Evolutionary conservation across 1,284 basidiomycete species (phyloP).

Genomic region (Rhodotorula sp.): DNA sequence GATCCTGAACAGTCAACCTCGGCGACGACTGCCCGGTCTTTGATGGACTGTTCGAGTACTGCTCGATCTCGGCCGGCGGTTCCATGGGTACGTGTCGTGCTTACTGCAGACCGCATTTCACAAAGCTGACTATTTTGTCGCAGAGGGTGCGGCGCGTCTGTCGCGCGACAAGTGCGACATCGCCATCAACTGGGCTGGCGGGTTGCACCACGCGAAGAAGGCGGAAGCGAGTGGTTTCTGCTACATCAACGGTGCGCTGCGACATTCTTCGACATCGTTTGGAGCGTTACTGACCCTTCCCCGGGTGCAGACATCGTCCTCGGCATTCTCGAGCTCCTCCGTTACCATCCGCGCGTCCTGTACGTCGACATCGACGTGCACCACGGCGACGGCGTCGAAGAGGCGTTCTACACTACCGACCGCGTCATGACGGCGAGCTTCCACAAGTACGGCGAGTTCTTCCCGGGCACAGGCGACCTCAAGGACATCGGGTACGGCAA

Average conservation of each 20-base stretch:
- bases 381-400: conserved; percentile 98
- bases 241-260: conserved; percentile 82
- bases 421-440: conserved; percentile 98
- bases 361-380: conserved; percentile 99
- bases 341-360: conserved; percentile 92
- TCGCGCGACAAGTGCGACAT: conserved; percentile 98
- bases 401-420: conserved; percentile 98
- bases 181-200: conserved; percentile 98
- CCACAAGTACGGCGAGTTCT: conserved; percentile 99
- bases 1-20: conserved; percentile 65
- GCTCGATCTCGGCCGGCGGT: conserved; percentile 96
- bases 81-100: conserved; percentile 77
- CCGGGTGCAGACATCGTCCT: conserved; percentile 79
- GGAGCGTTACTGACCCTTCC: neutral
- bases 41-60: conserved; percentile 96
- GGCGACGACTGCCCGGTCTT: conserved; percentile 98
- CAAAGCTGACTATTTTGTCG: too few relatives aligned
- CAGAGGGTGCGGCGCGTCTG: conserved; percentile 93
- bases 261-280: too few relatives aligned
- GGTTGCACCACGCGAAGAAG: conserved; percentile 97
- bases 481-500: conserved; percentile 92
- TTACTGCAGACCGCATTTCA: neutral
- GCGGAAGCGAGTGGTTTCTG: conserved; percentile 98
- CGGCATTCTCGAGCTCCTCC: conserved; percentile 88
- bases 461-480: conserved; percentile 96